phyloP scores from a whole-genome alignment of 192 early-diverging fungal species.

The Gigaspora rosea region DNA sequence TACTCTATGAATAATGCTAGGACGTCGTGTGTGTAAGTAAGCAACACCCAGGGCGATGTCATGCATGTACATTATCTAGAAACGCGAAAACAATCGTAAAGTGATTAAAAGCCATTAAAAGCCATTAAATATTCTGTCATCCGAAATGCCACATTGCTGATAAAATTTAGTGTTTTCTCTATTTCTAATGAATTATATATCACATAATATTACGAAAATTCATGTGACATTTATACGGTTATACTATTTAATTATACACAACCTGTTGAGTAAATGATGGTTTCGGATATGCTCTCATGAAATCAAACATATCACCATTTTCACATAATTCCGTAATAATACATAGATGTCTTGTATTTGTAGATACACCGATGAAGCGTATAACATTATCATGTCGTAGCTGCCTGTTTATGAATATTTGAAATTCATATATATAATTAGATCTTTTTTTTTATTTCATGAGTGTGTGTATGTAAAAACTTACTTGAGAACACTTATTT shows the following conservation, averaged over 20 bases:
- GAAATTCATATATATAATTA: conserved; percentile 4
- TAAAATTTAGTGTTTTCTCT: too few relatives aligned
- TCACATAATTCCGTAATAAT: conserved; percentile 77
- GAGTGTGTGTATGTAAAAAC: not conserved
- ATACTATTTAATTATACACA: not conserved
- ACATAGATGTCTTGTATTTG: conserved; percentile 63
- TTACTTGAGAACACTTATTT: conserved; percentile 75
- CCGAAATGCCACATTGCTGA: not conserved
- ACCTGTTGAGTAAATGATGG: conserved; percentile 66
- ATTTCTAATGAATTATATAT: too few relatives aligned
- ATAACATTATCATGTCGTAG: conserved; percentile 76
- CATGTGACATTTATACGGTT: too few relatives aligned
- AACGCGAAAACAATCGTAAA: not conserved
- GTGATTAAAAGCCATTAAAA: not conserved
- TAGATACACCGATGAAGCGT: conserved; percentile 72
- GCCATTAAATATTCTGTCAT: not conserved
- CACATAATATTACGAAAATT: too few relatives aligned
- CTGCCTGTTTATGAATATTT: conserved; percentile 45
- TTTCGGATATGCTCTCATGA: conserved; percentile 62
- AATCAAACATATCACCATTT: conserved; percentile 75
- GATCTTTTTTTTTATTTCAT: not conserved
- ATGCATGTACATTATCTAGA: conserved; percentile 72
- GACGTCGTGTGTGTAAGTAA: conserved; percentile 71
- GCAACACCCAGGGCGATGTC: conserved; percentile 73
- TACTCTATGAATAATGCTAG: conserved; percentile 73